phyloP scores from a whole-genome alignment of 805 yeast species.

The Nakazawaea ambrosiae region DNA sequence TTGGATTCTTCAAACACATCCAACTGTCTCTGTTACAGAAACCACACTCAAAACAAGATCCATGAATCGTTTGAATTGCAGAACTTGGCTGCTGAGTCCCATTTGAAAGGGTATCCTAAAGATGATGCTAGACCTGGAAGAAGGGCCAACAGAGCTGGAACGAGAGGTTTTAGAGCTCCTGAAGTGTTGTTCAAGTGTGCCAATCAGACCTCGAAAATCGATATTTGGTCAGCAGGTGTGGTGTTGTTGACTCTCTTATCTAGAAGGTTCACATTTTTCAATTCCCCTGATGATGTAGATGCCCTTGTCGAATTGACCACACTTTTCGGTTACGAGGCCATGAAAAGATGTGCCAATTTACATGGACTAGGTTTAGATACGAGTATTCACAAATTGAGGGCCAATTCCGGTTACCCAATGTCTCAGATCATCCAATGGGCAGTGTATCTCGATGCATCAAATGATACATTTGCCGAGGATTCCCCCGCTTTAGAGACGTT shows the following conservation, averaged over 20 bases:
- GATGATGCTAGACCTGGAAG: constrained; percentile 84
- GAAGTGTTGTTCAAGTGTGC: constrained; percentile 85
- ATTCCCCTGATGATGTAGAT: constrained; percentile 89
- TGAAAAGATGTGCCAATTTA: constrained; percentile 70
- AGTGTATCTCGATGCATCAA: constrained; percentile 38
- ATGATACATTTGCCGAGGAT: constrained; percentile 60
- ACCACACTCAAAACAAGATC: constrained; percentile 6
- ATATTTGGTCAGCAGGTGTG: constrained; percentile 91
- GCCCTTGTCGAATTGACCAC: constrained; percentile 80
- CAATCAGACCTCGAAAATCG: constrained; percentile 74
- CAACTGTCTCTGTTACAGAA: constrained; percentile 49
- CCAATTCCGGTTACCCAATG: constrained; percentile 29
- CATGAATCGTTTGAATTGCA: constrained; percentile 27
- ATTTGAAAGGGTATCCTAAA: constrained; percentile 65
- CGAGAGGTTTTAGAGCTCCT: constrained; percentile 92
- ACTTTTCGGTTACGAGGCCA: constrained; percentile 66
- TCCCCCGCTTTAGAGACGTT: constrained; percentile 67
- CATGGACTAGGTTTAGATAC: constrained; percentile 88
- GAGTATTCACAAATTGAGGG: constrained; percentile 43
- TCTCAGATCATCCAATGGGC: constrained; percentile 36
- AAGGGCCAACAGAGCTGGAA: constrained; percentile 95
- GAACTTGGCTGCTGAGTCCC: constrained; percentile 30
- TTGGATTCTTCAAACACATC: constrained; percentile 21
- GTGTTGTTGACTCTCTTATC: constrained; percentile 71
- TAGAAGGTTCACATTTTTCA: constrained; percentile 87